Evolutionary conservation across 225 moss, liverwort and hornwort genomes (phyloP).

Genomic region (Anthoceros angustus): DNA sequence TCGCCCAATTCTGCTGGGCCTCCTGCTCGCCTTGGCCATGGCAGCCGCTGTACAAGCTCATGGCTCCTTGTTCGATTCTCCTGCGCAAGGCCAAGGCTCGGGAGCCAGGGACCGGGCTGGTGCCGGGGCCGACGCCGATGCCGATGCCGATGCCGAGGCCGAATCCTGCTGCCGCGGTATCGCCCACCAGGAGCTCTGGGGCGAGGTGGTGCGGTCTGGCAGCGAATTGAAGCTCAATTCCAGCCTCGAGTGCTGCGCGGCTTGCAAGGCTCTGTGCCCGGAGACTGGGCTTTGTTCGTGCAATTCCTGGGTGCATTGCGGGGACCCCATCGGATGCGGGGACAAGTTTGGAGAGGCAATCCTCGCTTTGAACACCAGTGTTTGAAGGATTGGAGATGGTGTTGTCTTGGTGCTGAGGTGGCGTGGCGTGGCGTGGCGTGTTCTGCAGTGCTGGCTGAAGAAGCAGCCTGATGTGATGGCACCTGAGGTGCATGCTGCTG

Average conservation of each 20-base stretch:
- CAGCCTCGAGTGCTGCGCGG: slow-evolving; percentile 41
- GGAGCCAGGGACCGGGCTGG: too few species aligned
- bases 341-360: slow-evolving; percentile 39
- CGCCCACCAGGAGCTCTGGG: slow-evolving; percentile 70
- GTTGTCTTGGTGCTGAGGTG: not conserved
- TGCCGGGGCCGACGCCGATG: too few species aligned
- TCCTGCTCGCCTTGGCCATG: not conserved
- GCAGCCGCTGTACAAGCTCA: not conserved
- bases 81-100: not conserved
- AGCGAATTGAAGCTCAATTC: slow-evolving; percentile 36
- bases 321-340: slow-evolving; percentile 32
- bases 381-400: not conserved
- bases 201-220: slow-evolving; percentile 57
- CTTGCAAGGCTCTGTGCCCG: slow-evolving; percentile 32
- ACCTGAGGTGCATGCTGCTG: slow-evolving; percentile 52
- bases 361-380: not conserved
- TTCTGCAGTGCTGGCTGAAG: slow-evolving; percentile 88
- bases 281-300: slow-evolving; percentile 25
- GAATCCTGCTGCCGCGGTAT: slow-evolving; percentile 46
- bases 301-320: slow-evolving; percentile 94
- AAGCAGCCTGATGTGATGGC: slow-evolving; percentile 54
- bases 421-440: not conserved
- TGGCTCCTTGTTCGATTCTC: not conserved
- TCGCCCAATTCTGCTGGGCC: too few species aligned
- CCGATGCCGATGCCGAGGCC: not conserved